Evolutionary conservation across 2,329 filamentous ascomycete species (phyloP), one percentile per base, ranked within the genome.

Genomic region (Colletotrichum acutatum): DNA sequence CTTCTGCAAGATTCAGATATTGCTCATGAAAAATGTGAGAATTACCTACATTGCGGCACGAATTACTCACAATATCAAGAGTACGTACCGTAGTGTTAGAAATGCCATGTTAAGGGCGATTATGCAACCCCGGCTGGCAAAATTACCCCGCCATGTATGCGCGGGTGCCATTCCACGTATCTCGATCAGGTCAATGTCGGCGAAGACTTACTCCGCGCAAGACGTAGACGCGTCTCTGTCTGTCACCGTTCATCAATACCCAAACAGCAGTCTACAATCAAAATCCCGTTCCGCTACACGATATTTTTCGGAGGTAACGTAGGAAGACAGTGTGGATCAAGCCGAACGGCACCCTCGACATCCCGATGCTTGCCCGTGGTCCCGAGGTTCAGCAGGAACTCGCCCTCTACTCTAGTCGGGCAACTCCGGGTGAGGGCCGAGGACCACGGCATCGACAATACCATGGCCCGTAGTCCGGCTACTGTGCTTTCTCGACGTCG

Each of bases 351-450:
- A 49, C 60, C 67, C 66, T 49, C 56, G 34, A 57, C 56, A 34
- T 56, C 32, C 71, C 71, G 66, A 52, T 52, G 46, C 26, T 24
- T 49, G 67, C 66, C 67, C 56, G 34, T 30, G 63, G 52, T 57
- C 42, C 71, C 71, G 71, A 73, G 66, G 71, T 66, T 71, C 54
- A 49, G 46, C 6, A 49, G 12, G n/a, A 11, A 66, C 37, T 57
- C 60, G 19, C 26, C 22, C 22, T 52, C 32, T 42, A 22, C 6
- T 42, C 11, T 16, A 5, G 22, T 66, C 71, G 71, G 71, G 56
- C 66, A 52, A 66, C 60, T 42, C 67, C 71, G 66, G 61, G 61
- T 66, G 22, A 66, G 34, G 28, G 22, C 49, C 46, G 49, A 49
- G 7, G 42, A 22, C 30, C 49, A n/a, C 60, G 61, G 49, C 49